Base-by-base conservation (phyloP, 169 alveolate genomes). In the Neospora caninum region DNA sequence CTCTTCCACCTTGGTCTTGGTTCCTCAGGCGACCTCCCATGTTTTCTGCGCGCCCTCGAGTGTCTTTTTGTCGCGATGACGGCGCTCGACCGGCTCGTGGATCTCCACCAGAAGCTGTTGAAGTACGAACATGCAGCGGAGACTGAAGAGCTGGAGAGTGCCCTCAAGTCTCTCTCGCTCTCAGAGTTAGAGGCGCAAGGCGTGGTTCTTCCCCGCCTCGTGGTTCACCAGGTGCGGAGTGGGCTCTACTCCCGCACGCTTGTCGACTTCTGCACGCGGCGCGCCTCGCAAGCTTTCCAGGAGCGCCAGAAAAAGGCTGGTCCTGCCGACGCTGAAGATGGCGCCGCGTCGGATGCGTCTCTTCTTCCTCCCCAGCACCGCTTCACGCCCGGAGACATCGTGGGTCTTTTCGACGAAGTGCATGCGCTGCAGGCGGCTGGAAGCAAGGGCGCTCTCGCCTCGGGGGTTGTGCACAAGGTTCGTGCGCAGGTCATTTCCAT, bases 301-400 rank as follows among this genome's bases (percentile, higher is more conserved):
- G 25, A 36, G n/a, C 13, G 31, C 13, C 69, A 41, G 67, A n/a
- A 88, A 25, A 41, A 36, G 38, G 31, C 41, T 43, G 9, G 18
- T 34, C 18, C 39, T 13, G 31, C 45, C 45, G 49, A n/a, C 7
- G 31, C 39, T 25, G 34, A 41, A 34, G 69, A 41, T 36, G 64
- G 7, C 6, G 31, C 64, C 43, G 58, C 38, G 34, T 13, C 69
- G 22, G 89, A 4, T 1, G 67, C 53, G 20, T 13, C 53, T 29
- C 41, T 29, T 6, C 53, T 41, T 6, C 92, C 54, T 78, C 86
- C 34, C 25, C 93, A 70, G 88, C 93, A 89, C 93, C 86, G 93
- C 16, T 78, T 89, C 43, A 58, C 88, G 2, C 87, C 88, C 41
- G 93, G 93, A n/a, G 93, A 89, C 73, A 67, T 89, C 43, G 93